Percentiles rank a stretch among this genome's conserved stretches.
phyloP scores from a whole-genome alignment of 108 stramenopile genomes.

The Epithemia pelagica region DNA sequence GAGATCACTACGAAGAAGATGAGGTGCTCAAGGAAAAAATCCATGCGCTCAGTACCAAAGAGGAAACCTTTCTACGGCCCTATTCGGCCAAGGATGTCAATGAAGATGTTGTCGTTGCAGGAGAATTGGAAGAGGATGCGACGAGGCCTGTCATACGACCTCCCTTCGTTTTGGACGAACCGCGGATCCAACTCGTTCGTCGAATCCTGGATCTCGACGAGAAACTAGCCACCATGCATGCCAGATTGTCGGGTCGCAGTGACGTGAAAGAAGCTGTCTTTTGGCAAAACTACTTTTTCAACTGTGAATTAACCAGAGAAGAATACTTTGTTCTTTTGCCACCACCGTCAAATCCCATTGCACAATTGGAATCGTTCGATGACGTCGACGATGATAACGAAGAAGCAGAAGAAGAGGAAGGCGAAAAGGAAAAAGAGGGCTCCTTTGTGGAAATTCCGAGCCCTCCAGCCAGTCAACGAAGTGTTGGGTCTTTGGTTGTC shows the following conservation, averaged over 20 bases:
- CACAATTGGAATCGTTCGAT: background rate
- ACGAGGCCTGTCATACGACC: background rate
- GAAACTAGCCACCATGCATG: slow-evolving; percentile 29
- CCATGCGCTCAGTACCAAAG: slow-evolving; percentile 17
- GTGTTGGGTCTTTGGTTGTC: background rate
- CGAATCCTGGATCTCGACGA: slow-evolving; percentile 42
- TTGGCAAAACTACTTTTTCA: slow-evolving; percentile 56
- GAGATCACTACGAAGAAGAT: slow-evolving; percentile 21
- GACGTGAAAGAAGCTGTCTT: slow-evolving; percentile 31
- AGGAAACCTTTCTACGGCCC: slow-evolving; percentile 31
- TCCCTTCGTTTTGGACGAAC: slow-evolving; percentile 25
- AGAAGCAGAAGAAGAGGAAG: background rate
- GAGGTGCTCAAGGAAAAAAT: slow-evolving; percentile 24
- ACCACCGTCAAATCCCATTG: background rate
- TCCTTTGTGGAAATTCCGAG: background rate
- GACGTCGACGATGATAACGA: background rate
- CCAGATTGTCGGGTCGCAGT: slow-evolving; percentile 26
- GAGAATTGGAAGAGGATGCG: background rate
- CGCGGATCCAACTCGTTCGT: slow-evolving; percentile 32
- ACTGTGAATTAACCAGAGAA: slow-evolving; percentile 30
- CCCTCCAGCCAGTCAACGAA: background rate
- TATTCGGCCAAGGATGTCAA: slow-evolving; percentile 6
- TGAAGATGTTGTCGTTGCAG: background rate
- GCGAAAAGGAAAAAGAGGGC: background rate
- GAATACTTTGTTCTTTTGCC: slow-evolving; percentile 9